Conservation (phyloP, 2,329 filamentous ascomycete species). For the Cytospora chrysosperma region DNA sequence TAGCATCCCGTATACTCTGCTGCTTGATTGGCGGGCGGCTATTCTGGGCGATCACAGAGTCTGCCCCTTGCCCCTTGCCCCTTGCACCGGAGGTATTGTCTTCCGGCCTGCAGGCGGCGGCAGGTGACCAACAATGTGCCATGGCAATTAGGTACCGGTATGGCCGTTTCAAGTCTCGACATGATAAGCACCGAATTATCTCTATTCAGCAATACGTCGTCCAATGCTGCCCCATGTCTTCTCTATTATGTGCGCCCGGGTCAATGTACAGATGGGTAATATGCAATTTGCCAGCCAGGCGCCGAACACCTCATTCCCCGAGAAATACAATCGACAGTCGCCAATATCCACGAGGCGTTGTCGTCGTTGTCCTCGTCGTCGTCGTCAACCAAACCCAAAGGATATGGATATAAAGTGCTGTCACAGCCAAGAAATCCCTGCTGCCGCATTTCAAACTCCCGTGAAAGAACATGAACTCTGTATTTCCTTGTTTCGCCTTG, state of each 20-base stretch:
- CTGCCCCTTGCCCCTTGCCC: too few species aligned
- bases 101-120: neutral
- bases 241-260: slow-evolving; percentile 3
- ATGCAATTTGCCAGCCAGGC: slow-evolving; percentile 15
- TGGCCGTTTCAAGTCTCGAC: neutral
- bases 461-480: slow-evolving; percentile 15
- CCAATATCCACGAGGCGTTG: slow-evolving; percentile 18
- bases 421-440: slow-evolving; percentile 6
- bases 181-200: neutral
- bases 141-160: too few species aligned
- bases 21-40: too few species aligned
- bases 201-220: neutral
- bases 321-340: slow-evolving; percentile 19
- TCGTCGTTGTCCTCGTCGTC: slow-evolving; percentile 10
- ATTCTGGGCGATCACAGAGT: too few species aligned
- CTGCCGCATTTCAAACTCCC: neutral
- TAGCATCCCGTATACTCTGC: too few species aligned
- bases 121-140: neutral
- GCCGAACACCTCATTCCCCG: slow-evolving; percentile 23
- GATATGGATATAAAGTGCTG: slow-evolving; percentile 10
- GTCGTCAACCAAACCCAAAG: too few species aligned
- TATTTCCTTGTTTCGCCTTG: neutral
- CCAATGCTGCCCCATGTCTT: neutral
- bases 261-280: slow-evolving; percentile 9
- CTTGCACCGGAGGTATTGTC: neutral